These are phyloP conservation scores for Saccharomycopsis javanensis DNA, from an alignment of 805 yeast species.

Conservation along the genomic window DNA sequence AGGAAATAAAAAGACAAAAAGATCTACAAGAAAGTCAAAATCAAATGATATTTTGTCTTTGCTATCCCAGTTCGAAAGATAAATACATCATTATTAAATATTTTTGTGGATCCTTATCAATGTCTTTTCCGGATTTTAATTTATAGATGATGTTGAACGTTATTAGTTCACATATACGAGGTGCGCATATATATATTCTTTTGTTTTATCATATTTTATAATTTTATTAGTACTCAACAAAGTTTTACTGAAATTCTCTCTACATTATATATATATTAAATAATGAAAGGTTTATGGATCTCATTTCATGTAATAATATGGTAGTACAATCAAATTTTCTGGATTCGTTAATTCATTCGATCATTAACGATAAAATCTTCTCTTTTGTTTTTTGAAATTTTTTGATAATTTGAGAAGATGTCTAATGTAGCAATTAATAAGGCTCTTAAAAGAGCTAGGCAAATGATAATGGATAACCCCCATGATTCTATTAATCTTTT, in stretches of 20 bases:
- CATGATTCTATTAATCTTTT: constrained; percentile 51
- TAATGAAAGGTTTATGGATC: no score
- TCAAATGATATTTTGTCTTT: neutral
- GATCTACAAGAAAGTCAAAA: neutral
- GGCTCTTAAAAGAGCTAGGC: constrained; percentile 39
- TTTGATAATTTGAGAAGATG: neutral
- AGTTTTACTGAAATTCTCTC: no score
- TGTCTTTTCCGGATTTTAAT: no score
- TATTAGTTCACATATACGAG: no score
- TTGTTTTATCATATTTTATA: no score
- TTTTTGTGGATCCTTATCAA: no score
- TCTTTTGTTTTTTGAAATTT: neutral
- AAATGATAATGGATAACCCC: constrained; percentile 47
- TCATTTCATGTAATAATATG: no score
- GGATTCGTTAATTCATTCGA: neutral
- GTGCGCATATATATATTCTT: no score
- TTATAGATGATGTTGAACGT: no score
- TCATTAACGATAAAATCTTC: neutral
- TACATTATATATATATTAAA: no score
- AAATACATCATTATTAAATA: neutral
- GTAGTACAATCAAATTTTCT: neutral
- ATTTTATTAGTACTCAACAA: no score
- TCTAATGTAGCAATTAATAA: constrained; percentile 1
- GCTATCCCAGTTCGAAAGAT: neutral
- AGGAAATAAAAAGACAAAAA: neutral